phyloP scores from a whole-genome alignment of 768 basidiomycete genomes.

The Lentinula edodes region DNA sequence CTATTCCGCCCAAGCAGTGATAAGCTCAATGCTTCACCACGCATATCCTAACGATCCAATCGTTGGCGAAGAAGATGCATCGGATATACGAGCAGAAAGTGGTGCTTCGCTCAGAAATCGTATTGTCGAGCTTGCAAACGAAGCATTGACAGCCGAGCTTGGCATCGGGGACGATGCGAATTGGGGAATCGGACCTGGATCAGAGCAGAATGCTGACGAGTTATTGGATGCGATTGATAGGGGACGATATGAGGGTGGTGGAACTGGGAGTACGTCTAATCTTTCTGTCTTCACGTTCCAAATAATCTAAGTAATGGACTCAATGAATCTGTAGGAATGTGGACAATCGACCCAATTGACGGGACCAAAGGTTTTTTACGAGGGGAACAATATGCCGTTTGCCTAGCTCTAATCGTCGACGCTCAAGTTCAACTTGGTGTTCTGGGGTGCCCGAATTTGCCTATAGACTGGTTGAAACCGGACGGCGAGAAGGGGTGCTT shows the following conservation, averaged over 20 bases:
- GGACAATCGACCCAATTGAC: conserved; percentile 88
- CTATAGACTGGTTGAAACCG: conserved; percentile 44
- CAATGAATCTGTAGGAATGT: conserved; percentile 49
- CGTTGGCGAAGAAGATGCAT: conserved; percentile 93
- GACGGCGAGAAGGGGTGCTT: conserved; percentile 69
- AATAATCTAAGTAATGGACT: neutral
- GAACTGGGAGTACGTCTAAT: conserved; percentile 56
- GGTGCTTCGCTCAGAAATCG: conserved; percentile 45
- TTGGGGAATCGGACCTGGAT: conserved; percentile 71
- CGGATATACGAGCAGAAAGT: conserved; percentile 56
- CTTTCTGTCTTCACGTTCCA: neutral
- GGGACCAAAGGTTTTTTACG: conserved; percentile 93
- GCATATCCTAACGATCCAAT: conserved; percentile 85
- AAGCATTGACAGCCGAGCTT: conserved; percentile 56
- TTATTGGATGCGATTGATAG: conserved; percentile 85
- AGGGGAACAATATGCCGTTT: conserved; percentile 91
- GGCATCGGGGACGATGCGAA: conserved; percentile 48
- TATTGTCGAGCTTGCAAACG: conserved; percentile 80
- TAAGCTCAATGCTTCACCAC: conserved; percentile 69
- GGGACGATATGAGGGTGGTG: conserved; percentile 71
- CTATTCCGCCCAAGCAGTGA: conserved; percentile 88
- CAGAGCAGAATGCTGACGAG: conserved; percentile 45
- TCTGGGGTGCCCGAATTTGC: conserved; percentile 94
- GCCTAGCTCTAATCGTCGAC: conserved; percentile 78
- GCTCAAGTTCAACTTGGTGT: conserved; percentile 76